A percentile compares a stretch with the other conserved stretches of the same genome.
phyloP scores from a whole-genome alignment of 2,329 filamentous ascomycete genomes.

The Dactylellina haptotyla region DNA sequence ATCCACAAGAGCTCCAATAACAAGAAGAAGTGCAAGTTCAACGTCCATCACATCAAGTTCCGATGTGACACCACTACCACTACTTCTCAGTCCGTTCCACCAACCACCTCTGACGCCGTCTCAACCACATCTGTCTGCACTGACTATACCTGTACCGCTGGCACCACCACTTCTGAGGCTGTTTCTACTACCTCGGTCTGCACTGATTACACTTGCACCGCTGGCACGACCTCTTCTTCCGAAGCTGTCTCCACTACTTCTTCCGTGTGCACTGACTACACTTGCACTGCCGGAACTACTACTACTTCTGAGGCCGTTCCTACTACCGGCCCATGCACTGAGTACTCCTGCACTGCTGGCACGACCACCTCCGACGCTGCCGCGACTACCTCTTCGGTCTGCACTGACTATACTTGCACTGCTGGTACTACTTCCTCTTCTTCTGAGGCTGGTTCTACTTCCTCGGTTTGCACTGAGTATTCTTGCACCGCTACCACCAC shows the following conservation, averaged over 20 bases:
- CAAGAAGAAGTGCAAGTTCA: conserved; percentile 56
- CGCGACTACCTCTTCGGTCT: conserved; percentile 13
- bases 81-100: conserved; percentile 17
- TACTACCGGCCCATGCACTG: neutral
- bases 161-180: conserved; percentile 1
- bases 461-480: neutral
- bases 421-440: neutral
- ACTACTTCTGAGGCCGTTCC: conserved; percentile 1
- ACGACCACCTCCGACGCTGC: conserved; percentile 5
- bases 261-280: conserved; percentile 15
- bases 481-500: neutral
- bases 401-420: conserved; percentile 34
- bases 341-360: conserved; percentile 11
- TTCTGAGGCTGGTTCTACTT: neutral
- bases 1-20: conserved; percentile 54
- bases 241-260: neutral
- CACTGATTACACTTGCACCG: conserved; percentile 5
- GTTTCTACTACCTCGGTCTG: conserved; percentile 2
- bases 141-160: conserved; percentile 21
- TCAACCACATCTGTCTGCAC: conserved; percentile 12
- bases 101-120: conserved; percentile 19
- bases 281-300: conserved; percentile 17
- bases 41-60: conserved; percentile 57
- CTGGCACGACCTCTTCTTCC: conserved; percentile 1
- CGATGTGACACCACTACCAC: conserved; percentile 45